Percentiles rank a stretch among this genome's conserved stretches.
Conservation (phyloP, 345 rosid species). For the Pistacia integerrima region DNA sequence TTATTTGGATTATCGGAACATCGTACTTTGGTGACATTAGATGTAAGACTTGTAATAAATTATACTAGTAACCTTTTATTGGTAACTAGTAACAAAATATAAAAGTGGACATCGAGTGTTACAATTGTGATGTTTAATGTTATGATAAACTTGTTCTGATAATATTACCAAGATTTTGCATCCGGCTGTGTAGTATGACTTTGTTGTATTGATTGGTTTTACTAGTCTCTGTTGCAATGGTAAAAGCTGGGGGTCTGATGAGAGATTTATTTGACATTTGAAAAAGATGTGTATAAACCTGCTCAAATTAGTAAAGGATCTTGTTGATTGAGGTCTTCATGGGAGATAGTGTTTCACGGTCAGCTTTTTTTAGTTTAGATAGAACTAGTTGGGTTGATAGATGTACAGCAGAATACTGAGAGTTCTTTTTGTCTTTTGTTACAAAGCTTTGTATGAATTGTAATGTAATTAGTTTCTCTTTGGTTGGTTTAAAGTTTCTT, state of each 20-base stretch:
- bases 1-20: no score
- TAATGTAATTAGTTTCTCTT: slow-evolving; percentile 3
- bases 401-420: neutral
- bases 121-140: neutral
- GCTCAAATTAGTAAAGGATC: neutral
- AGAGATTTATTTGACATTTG: no score
- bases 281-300: neutral
- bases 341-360: neutral
- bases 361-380: neutral
- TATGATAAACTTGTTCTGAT: no score
- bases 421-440: neutral
- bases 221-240: no score
- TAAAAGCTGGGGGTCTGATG: no score
- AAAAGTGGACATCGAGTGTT: neutral
- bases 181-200: neutral
- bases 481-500: neutral
- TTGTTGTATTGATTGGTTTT: no score
- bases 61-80: no score
- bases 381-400: neutral
- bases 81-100: neutral
- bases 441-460: neutral
- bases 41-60: no score
- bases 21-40: no score
- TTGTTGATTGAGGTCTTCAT: neutral
- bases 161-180: neutral